phyloP scores from a whole-genome alignment of 2,329 filamentous ascomycete species.

The Talaromyces verruculosus region DNA sequence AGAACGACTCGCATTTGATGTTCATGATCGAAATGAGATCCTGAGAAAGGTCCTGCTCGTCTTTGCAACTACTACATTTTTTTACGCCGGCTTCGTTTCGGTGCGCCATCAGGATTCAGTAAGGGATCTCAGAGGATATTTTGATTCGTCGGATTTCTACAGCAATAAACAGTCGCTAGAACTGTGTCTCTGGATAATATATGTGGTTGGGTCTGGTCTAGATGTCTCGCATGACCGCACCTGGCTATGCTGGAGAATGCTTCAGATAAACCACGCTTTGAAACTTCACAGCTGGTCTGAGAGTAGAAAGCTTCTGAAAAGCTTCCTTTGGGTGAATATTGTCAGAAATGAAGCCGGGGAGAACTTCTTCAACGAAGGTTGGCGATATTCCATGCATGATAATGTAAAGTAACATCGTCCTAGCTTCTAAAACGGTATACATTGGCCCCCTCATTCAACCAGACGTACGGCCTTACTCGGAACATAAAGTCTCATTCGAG shows the following conservation, averaged over 20 bases:
- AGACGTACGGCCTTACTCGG: neutral
- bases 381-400: neutral
- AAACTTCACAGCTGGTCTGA: neutral
- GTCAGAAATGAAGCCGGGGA: neutral
- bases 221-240: neutral
- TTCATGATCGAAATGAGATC: neutral
- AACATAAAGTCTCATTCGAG: neutral
- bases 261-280: neutral
- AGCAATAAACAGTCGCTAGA: neutral
- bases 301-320: neutral
- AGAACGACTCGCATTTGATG: neutral
- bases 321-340: constrained; percentile 9
- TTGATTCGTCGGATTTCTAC: neutral
- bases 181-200: neutral
- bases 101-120: neutral
- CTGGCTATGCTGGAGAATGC: neutral
- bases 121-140: neutral
- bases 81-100: neutral
- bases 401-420: too few relatives aligned
- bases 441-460: neutral
- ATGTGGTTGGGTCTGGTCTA: neutral
- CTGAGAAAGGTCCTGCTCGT: constrained; percentile 6
- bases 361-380: neutral
- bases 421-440: neutral
- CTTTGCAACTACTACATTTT: constrained; percentile 8